A percentile compares a stretch with the other conserved stretches of the same genome.
Evolutionary conservation across 257 asterid genomes (phyloP).

Genomic region (Solanum bukasovii): DNA sequence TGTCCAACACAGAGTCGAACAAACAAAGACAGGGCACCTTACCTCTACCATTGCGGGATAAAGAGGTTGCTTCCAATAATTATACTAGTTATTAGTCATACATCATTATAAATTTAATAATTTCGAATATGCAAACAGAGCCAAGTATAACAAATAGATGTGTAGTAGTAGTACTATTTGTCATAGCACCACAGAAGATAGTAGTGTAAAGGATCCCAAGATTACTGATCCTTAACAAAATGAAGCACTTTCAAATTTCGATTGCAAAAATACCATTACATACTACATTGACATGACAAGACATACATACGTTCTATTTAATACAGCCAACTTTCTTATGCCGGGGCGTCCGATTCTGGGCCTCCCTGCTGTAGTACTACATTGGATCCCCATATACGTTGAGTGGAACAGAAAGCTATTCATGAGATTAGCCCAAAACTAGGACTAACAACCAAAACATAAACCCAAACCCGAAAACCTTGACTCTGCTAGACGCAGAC

Average conservation of each 20-base stretch:
- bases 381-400: neutral
- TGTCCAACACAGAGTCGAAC: neutral
- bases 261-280: neutral
- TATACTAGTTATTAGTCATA: neutral
- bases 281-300: neutral
- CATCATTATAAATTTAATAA: neutral
- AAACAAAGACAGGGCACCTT: neutral
- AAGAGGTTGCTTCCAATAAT: neutral
- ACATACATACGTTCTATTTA: neutral
- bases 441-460: slow-evolving; percentile 13
- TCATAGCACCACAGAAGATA: neutral
- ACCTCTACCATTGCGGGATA: neutral
- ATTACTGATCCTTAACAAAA: neutral
- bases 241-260: neutral
- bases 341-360: neutral
- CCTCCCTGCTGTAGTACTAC: neutral
- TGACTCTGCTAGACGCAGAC: slow-evolving; percentile 22
- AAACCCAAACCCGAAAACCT: slow-evolving; percentile 15
- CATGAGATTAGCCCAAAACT: neutral
- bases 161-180: neutral
- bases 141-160: neutral
- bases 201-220: neutral
- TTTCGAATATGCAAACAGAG: neutral
- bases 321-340: neutral
- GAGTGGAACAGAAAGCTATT: neutral